phyloP scores from a whole-genome alignment of 805 yeast genomes.

The Blastobotrys americana region DNA sequence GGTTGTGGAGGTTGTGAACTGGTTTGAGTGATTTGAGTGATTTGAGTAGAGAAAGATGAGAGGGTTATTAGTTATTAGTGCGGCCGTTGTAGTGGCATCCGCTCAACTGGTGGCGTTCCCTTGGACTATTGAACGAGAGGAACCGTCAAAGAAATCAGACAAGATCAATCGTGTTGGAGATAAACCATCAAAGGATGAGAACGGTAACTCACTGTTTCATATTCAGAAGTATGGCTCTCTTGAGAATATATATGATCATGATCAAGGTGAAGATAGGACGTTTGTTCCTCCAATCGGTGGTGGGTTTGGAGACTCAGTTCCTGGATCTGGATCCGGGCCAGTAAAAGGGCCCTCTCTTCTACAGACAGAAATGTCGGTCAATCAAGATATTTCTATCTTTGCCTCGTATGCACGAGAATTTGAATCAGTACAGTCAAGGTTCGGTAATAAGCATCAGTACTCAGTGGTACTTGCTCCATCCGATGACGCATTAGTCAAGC shows the following conservation, averaged over 20 bases:
- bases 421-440: conserved; percentile 40
- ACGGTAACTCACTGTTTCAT: conserved; percentile 11
- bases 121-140: not conserved
- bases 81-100: conserved; percentile 4
- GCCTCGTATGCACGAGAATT: conserved; percentile 65
- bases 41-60: no score
- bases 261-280: no score
- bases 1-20: no score
- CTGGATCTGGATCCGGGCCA: conserved; percentile 26
- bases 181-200: conserved; percentile 6
- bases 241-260: not conserved
- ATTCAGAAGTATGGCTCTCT: conserved; percentile 6
- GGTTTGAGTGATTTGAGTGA: no score
- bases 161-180: conserved; percentile 7
- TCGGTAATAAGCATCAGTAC: conserved; percentile 39
- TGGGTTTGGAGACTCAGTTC: not conserved
- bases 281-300: not conserved
- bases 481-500: conserved; percentile 48
- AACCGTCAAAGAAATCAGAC: not conserved
- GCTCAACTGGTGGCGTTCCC: not conserved
- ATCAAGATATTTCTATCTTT: conserved; percentile 48
- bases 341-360: conserved; percentile 22
- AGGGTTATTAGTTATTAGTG: conserved; percentile 9
- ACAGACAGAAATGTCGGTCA: conserved; percentile 36
- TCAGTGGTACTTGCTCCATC: conserved; percentile 65